Evolutionary conservation across 495 filamentous ascomycete species (phyloP).

Genomic region (Sordaria brevicollis): DNA sequence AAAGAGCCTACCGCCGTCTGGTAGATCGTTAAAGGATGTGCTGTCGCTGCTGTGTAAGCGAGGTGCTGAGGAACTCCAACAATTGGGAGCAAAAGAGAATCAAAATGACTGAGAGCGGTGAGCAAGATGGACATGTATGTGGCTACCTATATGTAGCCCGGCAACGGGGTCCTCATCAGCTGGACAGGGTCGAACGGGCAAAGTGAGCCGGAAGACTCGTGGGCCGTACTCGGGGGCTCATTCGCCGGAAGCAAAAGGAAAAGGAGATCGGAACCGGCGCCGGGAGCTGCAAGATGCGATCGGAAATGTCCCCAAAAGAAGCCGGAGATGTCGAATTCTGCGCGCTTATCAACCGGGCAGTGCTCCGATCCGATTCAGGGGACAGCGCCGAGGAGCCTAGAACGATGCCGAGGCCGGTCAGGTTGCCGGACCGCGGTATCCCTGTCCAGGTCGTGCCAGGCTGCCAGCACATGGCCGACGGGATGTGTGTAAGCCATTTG

Average conservation of each 20-base stretch:
- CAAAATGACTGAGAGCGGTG: background rate
- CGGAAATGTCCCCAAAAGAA: background rate
- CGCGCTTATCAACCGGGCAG: background rate
- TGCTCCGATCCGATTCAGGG: background rate
- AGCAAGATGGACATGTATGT: background rate
- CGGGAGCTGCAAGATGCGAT: background rate
- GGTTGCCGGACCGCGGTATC: background rate
- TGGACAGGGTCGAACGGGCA: background rate
- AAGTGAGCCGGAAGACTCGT: background rate
- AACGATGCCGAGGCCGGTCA: background rate
- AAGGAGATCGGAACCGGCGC: background rate
- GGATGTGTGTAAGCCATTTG: background rate
- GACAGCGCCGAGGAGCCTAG: background rate
- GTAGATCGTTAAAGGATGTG: too few species aligned
- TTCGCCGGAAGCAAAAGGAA: background rate
- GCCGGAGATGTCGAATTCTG: background rate
- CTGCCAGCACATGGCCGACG: background rate
- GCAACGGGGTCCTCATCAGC: background rate
- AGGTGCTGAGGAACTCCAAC: background rate
- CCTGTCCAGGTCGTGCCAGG: background rate
- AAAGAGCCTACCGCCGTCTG: background rate
- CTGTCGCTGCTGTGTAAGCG: background rate
- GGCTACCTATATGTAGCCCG: background rate
- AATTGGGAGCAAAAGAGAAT: background rate
- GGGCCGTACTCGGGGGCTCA: background rate